These are phyloP conservation scores for Monilinia laxa DNA, from an alignment of 2,329 filamentous ascomycete genomes.

Conservation along the genomic window DNA sequence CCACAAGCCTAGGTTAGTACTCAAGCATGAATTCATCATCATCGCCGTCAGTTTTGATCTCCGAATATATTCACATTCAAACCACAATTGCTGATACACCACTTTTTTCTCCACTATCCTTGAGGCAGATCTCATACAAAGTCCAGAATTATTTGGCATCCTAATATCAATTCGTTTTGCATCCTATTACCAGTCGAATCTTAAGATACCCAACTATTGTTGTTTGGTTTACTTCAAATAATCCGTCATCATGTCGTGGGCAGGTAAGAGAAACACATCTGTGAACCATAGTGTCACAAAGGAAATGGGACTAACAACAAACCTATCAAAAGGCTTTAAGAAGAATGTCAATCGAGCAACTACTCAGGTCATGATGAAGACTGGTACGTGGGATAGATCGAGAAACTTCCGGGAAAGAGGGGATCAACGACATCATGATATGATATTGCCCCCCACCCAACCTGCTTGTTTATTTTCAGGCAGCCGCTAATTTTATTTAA, in stretches of 20 bases:
- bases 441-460: not conserved
- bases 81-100: slow-evolving; percentile 4
- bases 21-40: slow-evolving; percentile 19
- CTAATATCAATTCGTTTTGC: not conserved
- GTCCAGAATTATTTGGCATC: not conserved
- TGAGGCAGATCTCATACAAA: not conserved
- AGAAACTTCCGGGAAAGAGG: not conserved
- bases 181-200: not conserved
- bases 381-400: slow-evolving; percentile 53
- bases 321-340: slow-evolving; percentile 64
- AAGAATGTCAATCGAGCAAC: slow-evolving; percentile 98
- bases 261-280: slow-evolving; percentile 41
- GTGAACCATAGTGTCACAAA: slow-evolving; percentile 34
- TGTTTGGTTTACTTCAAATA: slow-evolving; percentile 2
- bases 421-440: not conserved
- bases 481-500: slow-evolving; percentile 36
- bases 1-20: slow-evolving; percentile 22
- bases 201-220: slow-evolving; percentile 3
- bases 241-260: slow-evolving; percentile 48
- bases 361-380: slow-evolving; percentile 99
- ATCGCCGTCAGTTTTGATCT: slow-evolving; percentile 15
- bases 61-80: slow-evolving; percentile 15
- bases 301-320: not conserved
- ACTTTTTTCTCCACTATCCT: not conserved
- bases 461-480: slow-evolving; percentile 1